phyloP scores from a whole-genome alignment of 208 protist species.

The Herpetomonas samuelpessoai region DNA sequence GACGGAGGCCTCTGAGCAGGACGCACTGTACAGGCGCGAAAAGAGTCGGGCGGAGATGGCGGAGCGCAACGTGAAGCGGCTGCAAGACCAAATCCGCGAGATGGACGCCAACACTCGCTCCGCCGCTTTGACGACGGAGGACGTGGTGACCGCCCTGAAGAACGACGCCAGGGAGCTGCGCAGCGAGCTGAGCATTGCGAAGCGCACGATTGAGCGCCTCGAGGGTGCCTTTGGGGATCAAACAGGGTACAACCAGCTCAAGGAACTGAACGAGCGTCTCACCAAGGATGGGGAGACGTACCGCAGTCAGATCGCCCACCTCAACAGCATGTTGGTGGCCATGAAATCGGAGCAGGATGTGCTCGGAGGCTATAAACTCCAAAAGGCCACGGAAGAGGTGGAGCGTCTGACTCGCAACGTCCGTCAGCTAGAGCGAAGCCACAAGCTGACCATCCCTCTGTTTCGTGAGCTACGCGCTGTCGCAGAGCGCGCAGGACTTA shows the following conservation, averaged over 20 bases:
- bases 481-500: constrained; percentile 43
- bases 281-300: constrained; percentile 50
- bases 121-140: constrained; percentile 16
- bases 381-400: constrained; percentile 76
- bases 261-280: constrained; percentile 75
- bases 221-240: constrained; percentile 74
- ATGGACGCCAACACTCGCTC: constrained; percentile 21
- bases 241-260: constrained; percentile 63
- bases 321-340: constrained; percentile 58
- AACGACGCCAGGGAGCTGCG: constrained; percentile 51
- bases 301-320: constrained; percentile 35
- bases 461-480: constrained; percentile 67
- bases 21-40: constrained; percentile 28
- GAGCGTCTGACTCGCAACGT: constrained; percentile 59
- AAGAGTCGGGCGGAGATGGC: constrained; percentile 43
- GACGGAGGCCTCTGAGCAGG: constrained; percentile 21
- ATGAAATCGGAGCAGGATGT: constrained; percentile 77
- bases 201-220: constrained; percentile 84
- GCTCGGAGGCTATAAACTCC: constrained; percentile 63
- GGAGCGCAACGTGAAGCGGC: constrained; percentile 41
- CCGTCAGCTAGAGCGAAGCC: constrained; percentile 53
- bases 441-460: constrained; percentile 54
- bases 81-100: constrained; percentile 43
- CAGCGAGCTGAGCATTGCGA: constrained; percentile 65
- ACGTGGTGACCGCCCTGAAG: constrained; percentile 48